phyloP scores from a whole-genome alignment of 257 asterid species.

The Solanum sparsipilum region DNA sequence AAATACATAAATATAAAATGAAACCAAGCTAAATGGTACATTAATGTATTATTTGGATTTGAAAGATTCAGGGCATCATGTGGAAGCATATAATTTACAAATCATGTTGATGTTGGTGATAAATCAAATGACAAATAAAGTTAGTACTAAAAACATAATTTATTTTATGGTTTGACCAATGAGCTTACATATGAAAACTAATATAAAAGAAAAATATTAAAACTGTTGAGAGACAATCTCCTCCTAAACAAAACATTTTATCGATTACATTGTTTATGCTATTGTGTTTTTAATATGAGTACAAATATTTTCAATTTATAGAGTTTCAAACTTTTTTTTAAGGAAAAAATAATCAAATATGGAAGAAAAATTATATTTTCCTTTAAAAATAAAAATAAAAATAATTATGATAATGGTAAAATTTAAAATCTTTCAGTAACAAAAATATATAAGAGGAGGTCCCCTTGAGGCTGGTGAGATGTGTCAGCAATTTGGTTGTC shows the following conservation, averaged over 20 bases:
- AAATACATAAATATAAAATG: too few species aligned
- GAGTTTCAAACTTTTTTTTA: background rate
- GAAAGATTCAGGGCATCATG: background rate
- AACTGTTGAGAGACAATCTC: background rate
- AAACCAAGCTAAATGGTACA: background rate
- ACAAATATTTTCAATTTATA: too few species aligned
- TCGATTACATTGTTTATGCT: background rate
- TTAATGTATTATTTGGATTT: background rate
- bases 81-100: too few species aligned
- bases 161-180: background rate
- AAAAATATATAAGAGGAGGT: background rate
- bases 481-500: slow-evolving; percentile 3
- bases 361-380: background rate
- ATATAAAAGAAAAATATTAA: too few species aligned
- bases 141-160: too few species aligned
- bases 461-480: slow-evolving; percentile 20
- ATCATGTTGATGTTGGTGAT: background rate
- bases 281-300: background rate
- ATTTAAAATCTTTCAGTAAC: too few species aligned
- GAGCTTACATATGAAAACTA: background rate
- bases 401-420: too few species aligned
- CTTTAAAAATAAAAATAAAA: too few species aligned
- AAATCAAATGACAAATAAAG: background rate
- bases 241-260: background rate
- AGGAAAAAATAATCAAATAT: too few species aligned